These are phyloP conservation scores for Penicillium egyptiacum DNA, from an alignment of 495 filamentous ascomycete species.

Conservation along the genomic window DNA sequence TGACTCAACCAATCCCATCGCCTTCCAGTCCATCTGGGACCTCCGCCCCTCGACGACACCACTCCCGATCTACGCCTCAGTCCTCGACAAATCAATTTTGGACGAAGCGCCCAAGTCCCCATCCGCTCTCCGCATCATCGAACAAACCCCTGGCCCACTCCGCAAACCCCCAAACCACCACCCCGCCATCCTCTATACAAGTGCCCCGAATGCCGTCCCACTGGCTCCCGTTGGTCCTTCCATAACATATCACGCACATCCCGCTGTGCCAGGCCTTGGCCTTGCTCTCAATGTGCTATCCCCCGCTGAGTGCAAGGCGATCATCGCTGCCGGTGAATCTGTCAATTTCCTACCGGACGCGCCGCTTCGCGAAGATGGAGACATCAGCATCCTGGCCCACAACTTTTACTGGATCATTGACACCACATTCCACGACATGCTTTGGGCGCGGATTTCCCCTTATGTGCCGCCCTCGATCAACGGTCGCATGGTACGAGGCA, in stretches of 20 bases:
- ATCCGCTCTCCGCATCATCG: conserved; percentile 36
- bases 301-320: conserved; percentile 33
- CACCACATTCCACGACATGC: conserved; percentile 39
- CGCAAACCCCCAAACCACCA: conserved; percentile 45
- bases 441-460: conserved; percentile 36
- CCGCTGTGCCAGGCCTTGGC: conserved; percentile 40
- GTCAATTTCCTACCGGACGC: conserved; percentile 40
- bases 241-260: conserved; percentile 40
- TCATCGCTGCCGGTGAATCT: conserved; percentile 42
- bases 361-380: conserved; percentile 40
- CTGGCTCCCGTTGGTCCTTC: conserved; percentile 26
- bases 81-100: conserved; percentile 39
- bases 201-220: conserved; percentile 33
- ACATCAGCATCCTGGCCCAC: conserved; percentile 42
- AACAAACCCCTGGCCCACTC: conserved; percentile 34
- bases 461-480: conserved; percentile 35
- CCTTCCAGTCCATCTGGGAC: conserved; percentile 43
- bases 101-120: conserved; percentile 29
- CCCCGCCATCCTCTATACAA: conserved; percentile 41
- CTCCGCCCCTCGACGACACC: conserved; percentile 34
- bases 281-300: conserved; percentile 38
- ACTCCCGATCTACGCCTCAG: conserved; percentile 35
- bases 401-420: conserved; percentile 47
- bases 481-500: conserved; percentile 34
- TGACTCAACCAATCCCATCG: conserved; percentile 33